Conservation (phyloP, 768 basidiomycete genomes). For the Nidula microcarpa region DNA sequence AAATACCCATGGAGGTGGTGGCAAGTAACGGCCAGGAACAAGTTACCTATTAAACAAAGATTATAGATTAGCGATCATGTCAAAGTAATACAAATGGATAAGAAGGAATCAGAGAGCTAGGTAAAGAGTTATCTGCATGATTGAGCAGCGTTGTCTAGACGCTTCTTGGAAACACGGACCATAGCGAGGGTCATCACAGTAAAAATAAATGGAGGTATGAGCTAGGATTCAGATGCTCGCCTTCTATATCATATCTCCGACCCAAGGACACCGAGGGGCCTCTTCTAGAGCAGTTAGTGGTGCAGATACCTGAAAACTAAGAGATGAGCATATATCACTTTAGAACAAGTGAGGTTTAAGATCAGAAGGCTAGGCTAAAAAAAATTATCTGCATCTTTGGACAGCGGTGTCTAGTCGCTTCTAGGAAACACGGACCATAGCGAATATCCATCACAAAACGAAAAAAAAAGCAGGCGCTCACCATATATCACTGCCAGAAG, state of each 20-base stretch:
- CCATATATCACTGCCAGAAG: neutral
- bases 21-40: too few relatives aligned
- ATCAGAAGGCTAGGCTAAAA: slow-evolving; percentile 71
- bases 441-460: slow-evolving; percentile 58
- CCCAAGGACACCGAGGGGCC: neutral
- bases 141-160: slow-evolving; percentile 80
- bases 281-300: neutral
- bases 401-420: slow-evolving; percentile 90
- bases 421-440: slow-evolving; percentile 99
- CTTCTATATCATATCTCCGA: neutral
- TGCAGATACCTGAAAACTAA: neutral
- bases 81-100: neutral
- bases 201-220: slow-evolving; percentile 4
- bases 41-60: neutral
- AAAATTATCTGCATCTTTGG: slow-evolving; percentile 65
- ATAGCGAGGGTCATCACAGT: slow-evolving; percentile 61
- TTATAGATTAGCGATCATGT: neutral
- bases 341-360: slow-evolving; percentile 7
- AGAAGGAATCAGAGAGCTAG: slow-evolving; percentile 60
- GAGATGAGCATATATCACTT: neutral
- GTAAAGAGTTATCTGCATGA: slow-evolving; percentile 66
- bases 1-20: too few relatives aligned
- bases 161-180: slow-evolving; percentile 94
- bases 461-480: neutral
- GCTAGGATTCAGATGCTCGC: neutral